Percentiles rank a stretch among this genome's conserved stretches.
Conservation (phyloP, 345 rosid genomes). For the Citrus reticulata region DNA sequence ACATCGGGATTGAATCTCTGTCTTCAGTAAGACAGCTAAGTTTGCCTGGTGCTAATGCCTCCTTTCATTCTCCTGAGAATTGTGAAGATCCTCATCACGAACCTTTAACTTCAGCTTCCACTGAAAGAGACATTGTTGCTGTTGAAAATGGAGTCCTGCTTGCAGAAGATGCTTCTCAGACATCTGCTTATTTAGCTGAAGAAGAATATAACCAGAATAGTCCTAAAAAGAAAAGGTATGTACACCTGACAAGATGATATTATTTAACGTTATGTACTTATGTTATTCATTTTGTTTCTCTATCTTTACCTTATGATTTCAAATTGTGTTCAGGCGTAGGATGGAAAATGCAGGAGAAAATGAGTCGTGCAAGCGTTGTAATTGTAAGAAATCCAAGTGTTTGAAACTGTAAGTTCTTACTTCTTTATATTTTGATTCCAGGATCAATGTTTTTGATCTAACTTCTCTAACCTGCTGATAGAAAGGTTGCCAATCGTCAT, state of each 20-base stretch:
- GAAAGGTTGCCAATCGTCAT: not conserved
- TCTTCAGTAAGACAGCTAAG: conserved; percentile 42
- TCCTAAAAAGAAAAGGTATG: conserved; percentile 83
- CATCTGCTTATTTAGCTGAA: conserved; percentile 29
- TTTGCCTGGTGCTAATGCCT: conserved; percentile 35
- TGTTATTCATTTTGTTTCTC: not conserved
- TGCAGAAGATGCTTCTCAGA: conserved; percentile 49
- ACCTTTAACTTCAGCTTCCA: conserved; percentile 33
- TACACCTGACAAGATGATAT: not conserved
- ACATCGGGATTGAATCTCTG: conserved; percentile 34
- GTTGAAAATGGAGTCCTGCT: conserved; percentile 31
- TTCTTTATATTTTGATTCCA: not conserved
- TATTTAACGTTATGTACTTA: not conserved
- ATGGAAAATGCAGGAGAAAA: conserved; percentile 58
- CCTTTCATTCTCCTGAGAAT: conserved; percentile 30
- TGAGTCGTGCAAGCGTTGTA: conserved; percentile 86
- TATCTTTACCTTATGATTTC: not conserved
- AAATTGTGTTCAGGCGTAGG: conserved; percentile 48
- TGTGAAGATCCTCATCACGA: conserved; percentile 37
- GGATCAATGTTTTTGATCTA: not conserved
- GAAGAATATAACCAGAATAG: conserved; percentile 67
- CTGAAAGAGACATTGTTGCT: conserved; percentile 37
- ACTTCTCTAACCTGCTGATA: not conserved
- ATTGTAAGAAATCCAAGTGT: conserved; percentile 94
- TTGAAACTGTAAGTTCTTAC: conserved; percentile 83